Conservation (phyloP, 495 filamentous ascomycete genomes). For the Penicillium pancosmium region DNA sequence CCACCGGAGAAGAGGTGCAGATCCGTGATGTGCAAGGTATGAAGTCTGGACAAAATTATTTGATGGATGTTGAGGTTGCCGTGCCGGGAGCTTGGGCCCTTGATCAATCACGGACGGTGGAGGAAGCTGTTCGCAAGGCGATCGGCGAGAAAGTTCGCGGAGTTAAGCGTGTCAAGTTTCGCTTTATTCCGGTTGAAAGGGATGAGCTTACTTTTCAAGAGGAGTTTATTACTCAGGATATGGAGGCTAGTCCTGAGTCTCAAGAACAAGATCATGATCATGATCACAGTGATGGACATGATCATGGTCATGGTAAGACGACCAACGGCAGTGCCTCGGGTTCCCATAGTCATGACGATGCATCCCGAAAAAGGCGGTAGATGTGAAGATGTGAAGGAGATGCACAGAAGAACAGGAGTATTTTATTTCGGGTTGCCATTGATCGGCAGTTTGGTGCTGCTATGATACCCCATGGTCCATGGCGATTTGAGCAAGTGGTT, state of each 20-base stretch:
- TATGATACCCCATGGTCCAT: conserved; percentile 21
- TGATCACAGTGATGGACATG: conserved; percentile 8
- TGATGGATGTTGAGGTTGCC: conserved; percentile 83
- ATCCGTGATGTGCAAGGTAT: conserved; percentile 78
- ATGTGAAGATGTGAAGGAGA: neutral
- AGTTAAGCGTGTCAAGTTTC: conserved; percentile 75
- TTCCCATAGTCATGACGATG: conserved; percentile 32
- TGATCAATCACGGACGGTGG: conserved; percentile 64
- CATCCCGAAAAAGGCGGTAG: conserved; percentile 34
- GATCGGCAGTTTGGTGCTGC: conserved; percentile 11
- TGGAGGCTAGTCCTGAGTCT: conserved; percentile 68
- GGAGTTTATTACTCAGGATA: conserved; percentile 75
- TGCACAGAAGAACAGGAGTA: conserved; percentile 1
- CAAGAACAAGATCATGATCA: conserved; percentile 47
- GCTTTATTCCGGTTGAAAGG: conserved; percentile 72
- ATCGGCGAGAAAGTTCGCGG: conserved; percentile 78
- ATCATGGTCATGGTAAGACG: neutral
- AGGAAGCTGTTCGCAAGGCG: conserved; percentile 67
- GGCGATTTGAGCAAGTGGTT: conserved; percentile 6
- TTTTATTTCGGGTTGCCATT: conserved; percentile 1
- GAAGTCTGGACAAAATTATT: conserved; percentile 93
- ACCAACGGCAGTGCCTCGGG: conserved; percentile 16
- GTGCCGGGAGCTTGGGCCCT: conserved; percentile 75
- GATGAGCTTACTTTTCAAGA: conserved; percentile 60
- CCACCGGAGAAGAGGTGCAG: conserved; percentile 50